Percentiles rank a stretch among this genome's conserved stretches.
phyloP scores from a whole-genome alignment of 2,329 filamentous ascomycete species.

The Biscogniauxia marginata region DNA sequence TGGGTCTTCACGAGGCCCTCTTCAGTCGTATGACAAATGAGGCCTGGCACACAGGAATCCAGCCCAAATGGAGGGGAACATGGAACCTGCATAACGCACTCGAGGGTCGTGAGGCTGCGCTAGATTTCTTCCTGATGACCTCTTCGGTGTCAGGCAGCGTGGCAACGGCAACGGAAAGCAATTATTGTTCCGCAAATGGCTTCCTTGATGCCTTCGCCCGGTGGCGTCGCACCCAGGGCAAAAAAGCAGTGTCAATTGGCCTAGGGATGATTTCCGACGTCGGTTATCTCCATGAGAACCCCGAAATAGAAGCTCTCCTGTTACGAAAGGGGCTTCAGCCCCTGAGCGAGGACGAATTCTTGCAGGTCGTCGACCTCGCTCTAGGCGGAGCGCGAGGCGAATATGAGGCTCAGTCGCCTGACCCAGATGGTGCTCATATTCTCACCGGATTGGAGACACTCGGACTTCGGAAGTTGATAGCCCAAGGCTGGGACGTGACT shows the following conservation, averaged over 20 bases:
- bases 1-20: conserved; percentile 33
- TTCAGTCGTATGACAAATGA: conserved; percentile 26
- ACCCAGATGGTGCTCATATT: conserved; percentile 9
- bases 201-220: conserved; percentile 36
- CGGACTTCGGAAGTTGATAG: too few relatives aligned
- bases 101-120: conserved; percentile 6
- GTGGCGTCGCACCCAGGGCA: conserved; percentile 25
- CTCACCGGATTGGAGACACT: conserved; percentile 24
- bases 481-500: too few relatives aligned
- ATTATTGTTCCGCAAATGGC: conserved; percentile 38
- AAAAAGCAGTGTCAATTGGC: conserved; percentile 25
- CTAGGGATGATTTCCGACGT: conserved; percentile 37
- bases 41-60: conserved; percentile 25
- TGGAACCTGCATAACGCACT: conserved; percentile 26
- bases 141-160: conserved; percentile 30
- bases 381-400: conserved; percentile 7
- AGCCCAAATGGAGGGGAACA: conserved; percentile 22
- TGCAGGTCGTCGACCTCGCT: conserved; percentile 26
- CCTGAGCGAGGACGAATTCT: conserved; percentile 22
- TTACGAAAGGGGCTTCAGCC: conserved; percentile 22
- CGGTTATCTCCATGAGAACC: conserved; percentile 34
- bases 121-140: conserved; percentile 35
- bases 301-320: conserved; percentile 18
- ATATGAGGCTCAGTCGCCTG: conserved; percentile 3
- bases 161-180: conserved; percentile 33